Base-by-base conservation (phyloP, 2,329 filamentous ascomycete species). In the Myriangium duriaei region DNA sequence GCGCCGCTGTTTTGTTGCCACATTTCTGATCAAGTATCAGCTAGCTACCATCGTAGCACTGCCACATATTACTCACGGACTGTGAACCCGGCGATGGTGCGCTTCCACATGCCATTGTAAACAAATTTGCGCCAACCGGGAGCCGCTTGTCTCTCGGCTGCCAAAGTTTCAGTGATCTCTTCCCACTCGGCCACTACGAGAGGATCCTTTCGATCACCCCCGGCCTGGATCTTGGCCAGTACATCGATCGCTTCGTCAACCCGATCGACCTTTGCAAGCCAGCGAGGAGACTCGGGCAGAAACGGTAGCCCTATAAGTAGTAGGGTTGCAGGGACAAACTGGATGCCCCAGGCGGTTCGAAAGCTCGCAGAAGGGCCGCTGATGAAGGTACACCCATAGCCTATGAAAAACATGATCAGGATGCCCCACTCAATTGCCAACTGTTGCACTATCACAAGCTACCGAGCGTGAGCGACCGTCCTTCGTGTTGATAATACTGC, bases 61-160 rank as follows among this genome's bases (percentile, higher is more conserved):
- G n/a, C n/a, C n/a, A n/a, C n/a, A n/a, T n/a, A n/a, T n/a, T n/a
- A n/a, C n/a, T n/a, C n/a, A n/a, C n/a, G 71, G 2, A 73, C 67
- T 10, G 63, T 65, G 51, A 71, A 66, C 32, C 71, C 71, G 11
- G 69, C 67, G 33, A 73, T 44, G 2, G 69, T 74, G 11, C 71
- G 61, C 45, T 65, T 65, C 70, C 71, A 74, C 71, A 76, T 76
- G 49, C 71, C 69, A 38, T 65, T 65, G 35, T 60, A 53, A n/a
- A 65, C 50, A 39, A 66, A 67, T 40, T 61, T 64, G 26, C 57
- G 52, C 62, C 60, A 65, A 3, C 58, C 58, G 15, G 50, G 47
- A 12, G 50, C 49, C 12, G 59, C 57, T 16, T 47, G 38, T 13
- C 63, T 56, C 45, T 65, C 64, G 18, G 60, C 59, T 11, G 51